Base-by-base conservation (phyloP, 2,329 filamentous ascomycete genomes). In the Sporothrix sp. region DNA sequence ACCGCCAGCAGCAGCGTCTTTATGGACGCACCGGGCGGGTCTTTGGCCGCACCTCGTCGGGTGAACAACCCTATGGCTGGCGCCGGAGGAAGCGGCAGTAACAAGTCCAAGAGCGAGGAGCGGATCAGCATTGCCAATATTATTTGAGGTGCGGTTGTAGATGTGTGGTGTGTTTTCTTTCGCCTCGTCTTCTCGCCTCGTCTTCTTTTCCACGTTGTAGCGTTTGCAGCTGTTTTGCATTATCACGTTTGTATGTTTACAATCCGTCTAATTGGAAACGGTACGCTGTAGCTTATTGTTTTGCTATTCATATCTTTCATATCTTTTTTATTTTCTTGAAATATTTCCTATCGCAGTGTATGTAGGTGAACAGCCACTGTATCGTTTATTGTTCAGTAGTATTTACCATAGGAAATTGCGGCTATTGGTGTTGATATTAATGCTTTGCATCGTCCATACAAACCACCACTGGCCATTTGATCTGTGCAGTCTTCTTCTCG, bases 41-140 rank as follows among this genome's bases (percentile, higher is more conserved):
- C 18, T 21, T n/a, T 14, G 8, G 45, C 39, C 18, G 49, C 30
- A 36, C 21, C 36, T 18, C 40, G 14, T 10, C 38, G 38, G 28
- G 21, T 37, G n/a, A 32, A 44, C 37, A 37, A 37, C 28, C 58
- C 54, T 54, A 68, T 66, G 36, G 20, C 9, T 16, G 18, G 16
- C n/a, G 27, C 40, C 8, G 25, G 62, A n/a, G 14, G 39, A 39
- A n/a, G 35, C 27, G 32, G 13, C 56, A 21, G 45, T 56, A 20
- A 50, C 46, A 43, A 65, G 52, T 66, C 61, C 30, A 66, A 66
- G 52, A 70, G 57, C 58, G 64, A 72, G 59, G 64, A 72, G 63
- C 63, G 68, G 48, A 69, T 71, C 54, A 69, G 69, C 59, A 72
- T 72, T 52, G 68, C 67, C 47, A 71, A 71, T 58, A 71, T 71